phyloP scores from a whole-genome alignment of 2,329 filamentous ascomycete species.

The Furcasterigmium sp. region DNA sequence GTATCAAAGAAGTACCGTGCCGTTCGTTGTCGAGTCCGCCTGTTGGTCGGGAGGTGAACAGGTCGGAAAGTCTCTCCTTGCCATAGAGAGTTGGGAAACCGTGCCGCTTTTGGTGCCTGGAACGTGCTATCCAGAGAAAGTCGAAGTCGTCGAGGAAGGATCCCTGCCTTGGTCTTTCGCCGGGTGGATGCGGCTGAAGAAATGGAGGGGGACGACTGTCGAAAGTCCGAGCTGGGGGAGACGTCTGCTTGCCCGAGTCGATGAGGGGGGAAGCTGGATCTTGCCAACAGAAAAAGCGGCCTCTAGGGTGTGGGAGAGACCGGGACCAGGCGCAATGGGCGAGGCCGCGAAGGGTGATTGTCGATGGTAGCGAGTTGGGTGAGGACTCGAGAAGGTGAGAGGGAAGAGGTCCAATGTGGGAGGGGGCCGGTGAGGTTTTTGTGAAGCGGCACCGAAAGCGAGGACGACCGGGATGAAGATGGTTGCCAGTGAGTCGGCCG shows the following conservation, averaged over 20 bases:
- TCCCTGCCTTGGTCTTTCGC: neutral
- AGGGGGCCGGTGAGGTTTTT: constrained; percentile 3
- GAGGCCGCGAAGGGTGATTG: neutral
- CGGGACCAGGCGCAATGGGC: neutral
- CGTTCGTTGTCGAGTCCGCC: too few species aligned
- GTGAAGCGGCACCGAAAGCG: constrained; percentile 2
- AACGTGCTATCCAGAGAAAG: neutral
- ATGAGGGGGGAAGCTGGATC: neutral
- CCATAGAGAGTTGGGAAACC: neutral
- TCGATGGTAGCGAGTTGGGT: neutral
- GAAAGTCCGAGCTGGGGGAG: constrained; percentile 1
- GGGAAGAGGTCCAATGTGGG: neutral
- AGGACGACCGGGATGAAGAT: constrained; percentile 4
- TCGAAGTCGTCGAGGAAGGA: neutral
- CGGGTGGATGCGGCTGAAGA: neutral
- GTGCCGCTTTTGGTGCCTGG: neutral
- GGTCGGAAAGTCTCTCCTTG: neutral
- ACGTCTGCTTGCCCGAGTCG: neutral
- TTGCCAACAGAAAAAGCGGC: constrained; percentile 2
- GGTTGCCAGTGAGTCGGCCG: neutral
- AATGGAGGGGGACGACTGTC: neutral
- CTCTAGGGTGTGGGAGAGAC: neutral
- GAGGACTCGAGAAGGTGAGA: constrained; percentile 1
- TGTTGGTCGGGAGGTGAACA: too few species aligned
- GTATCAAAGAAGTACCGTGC: too few species aligned